Base-by-base conservation (phyloP, 2,329 filamentous ascomycete species). In the Fusarium begoniae region DNA sequence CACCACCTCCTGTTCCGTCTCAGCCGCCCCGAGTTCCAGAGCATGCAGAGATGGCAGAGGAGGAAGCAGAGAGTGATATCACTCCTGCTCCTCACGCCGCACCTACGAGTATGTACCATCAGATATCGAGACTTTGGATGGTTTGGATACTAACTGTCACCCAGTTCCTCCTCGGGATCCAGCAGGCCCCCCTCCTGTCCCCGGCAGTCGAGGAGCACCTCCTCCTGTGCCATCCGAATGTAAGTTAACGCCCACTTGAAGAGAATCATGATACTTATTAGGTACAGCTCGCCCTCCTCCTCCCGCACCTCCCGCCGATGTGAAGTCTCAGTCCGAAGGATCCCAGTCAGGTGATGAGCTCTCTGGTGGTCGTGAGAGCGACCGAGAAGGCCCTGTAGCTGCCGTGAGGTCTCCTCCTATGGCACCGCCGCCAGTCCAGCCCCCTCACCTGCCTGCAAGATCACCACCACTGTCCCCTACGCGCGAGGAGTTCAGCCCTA, bases 321-420 rank as follows among this genome's bases (percentile, higher is more conserved):
- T 89, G 22, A 86, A 88, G 54, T 93, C 93, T 45, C 91, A 91
- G 51, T 94, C 91, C 66, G 88, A 92, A 69, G 95, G 94, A 37
- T 97, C 94, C 4, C 94, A 93, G 80, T 96, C 95, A 48, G 95
- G 97, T 77, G 95, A 98, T 80, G 96, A 98, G 81, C 85, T 95
- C 77, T 94, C 93, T 15, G 82, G 83, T 78, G 79, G 87, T 77
- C 81, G 83, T 74, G 82, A 85, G 57, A 82, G 87, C 73, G 76
- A 83, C 78, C 60, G 87, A 45, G 75, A 75, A 53, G 38, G 51
- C 17, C 54, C 69, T 50, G 57, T 51, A 22, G 80, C 83, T 37
- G 57, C 70, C 14, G 38, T 68, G 59, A 78, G 78, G 57, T 79
- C 79, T 28, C 85, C 86, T 35, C 85, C 87, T 63, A 84, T 86